Conservation (phyloP, 2,329 filamentous ascomycete genomes). For the Pestalotiopsis sp. region DNA sequence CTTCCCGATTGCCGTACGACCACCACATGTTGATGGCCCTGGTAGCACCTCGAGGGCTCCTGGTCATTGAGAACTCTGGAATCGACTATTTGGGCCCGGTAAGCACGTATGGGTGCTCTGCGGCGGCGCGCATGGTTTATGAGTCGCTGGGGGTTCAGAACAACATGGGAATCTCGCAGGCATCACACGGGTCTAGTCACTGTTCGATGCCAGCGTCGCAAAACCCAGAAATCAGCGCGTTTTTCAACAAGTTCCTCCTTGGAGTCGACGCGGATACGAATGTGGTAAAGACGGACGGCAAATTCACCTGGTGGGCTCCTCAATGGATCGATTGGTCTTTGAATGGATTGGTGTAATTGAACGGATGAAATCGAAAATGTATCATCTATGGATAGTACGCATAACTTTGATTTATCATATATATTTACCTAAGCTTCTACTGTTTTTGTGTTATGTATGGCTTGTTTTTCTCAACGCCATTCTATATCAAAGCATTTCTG, state of each 20-base stretch:
- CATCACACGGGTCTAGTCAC: slow-evolving; percentile 13
- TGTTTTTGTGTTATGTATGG: no score
- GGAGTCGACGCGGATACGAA: slow-evolving; percentile 13
- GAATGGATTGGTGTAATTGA: not conserved
- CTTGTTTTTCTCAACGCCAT: no score
- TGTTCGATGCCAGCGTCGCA: slow-evolving; percentile 18
- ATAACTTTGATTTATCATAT: no score
- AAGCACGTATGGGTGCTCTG: slow-evolving; percentile 45
- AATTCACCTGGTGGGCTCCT: slow-evolving; percentile 14
- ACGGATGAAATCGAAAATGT: no score
- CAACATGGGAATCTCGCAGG: slow-evolving; percentile 15
- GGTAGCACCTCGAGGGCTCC: slow-evolving; percentile 48
- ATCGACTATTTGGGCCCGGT: slow-evolving; percentile 49
- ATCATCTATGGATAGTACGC: no score
- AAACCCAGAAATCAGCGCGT: slow-evolving; percentile 19
- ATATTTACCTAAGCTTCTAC: no score
- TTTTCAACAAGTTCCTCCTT: slow-evolving; percentile 20
- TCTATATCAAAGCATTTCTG: no score
- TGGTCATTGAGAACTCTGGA: slow-evolving; percentile 50
- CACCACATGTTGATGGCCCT: slow-evolving; percentile 53
- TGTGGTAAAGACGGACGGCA: slow-evolving; percentile 19
- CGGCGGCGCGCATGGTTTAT: slow-evolving; percentile 26
- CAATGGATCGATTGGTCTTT: slow-evolving; percentile 18
- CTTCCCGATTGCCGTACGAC: slow-evolving; percentile 46
- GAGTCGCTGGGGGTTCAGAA: slow-evolving; percentile 28